These are phyloP conservation scores for Peronosclerospora sorghi DNA, from an alignment of 352 stramenopile species.

Conservation along the genomic window DNA sequence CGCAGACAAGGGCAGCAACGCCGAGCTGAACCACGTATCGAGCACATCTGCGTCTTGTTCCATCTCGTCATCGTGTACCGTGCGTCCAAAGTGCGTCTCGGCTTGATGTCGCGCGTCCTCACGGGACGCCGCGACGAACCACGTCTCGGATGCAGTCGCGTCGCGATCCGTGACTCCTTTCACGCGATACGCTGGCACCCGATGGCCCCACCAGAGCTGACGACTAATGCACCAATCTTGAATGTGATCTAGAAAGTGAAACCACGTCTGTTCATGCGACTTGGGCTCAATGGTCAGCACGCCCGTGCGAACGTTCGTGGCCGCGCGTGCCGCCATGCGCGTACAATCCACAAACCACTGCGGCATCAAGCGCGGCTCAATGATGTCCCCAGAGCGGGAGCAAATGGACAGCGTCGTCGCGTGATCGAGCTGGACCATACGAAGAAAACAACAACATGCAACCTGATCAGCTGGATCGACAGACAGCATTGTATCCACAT, in stretches of 20 bases:
- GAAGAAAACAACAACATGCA: no score
- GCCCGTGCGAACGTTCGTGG: constrained; percentile 90
- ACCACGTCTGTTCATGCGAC: constrained; percentile 91
- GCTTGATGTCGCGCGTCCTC: constrained; percentile 87
- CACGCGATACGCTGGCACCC: constrained; percentile 95
- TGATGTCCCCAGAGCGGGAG: constrained; percentile 95
- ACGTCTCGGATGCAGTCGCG: constrained; percentile 42
- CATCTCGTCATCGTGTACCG: constrained; percentile 71
- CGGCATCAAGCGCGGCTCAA: constrained; percentile 98
- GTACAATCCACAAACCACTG: constrained; percentile 99
- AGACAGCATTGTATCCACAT: no score
- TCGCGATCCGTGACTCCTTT: constrained; percentile 9
- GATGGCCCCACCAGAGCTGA: constrained; percentile 99
- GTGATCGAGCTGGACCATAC: constrained; percentile 44
- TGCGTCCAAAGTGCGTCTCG: constrained; percentile 61
- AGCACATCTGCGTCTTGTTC: constrained; percentile 97
- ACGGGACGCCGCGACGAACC: constrained; percentile 91
- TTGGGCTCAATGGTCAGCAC: constrained; percentile 92
- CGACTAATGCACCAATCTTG: constrained; percentile 98
- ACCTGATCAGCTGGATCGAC: no score
- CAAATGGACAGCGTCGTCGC: constrained; percentile 89
- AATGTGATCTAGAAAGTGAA: constrained; percentile 98
- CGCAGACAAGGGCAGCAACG: constrained; percentile 88
- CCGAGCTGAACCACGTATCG: constrained; percentile 99
- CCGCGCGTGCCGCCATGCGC: constrained; percentile 89